phyloP scores from a whole-genome alignment of 148 eudicot genomes.

The Persicaria maculosa region DNA sequence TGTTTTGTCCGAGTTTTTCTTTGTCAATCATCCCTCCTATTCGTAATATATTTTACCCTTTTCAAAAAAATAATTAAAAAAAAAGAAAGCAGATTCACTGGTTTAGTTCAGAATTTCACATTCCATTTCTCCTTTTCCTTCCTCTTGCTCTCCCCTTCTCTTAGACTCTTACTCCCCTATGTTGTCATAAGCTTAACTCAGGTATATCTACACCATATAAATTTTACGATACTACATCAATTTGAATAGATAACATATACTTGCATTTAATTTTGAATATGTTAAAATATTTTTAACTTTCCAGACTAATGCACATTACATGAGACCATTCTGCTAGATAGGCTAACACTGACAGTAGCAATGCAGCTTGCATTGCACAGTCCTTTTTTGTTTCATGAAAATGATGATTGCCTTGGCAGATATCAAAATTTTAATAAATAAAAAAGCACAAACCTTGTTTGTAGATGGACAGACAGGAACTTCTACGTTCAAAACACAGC shows the following conservation, averaged over 20 bases:
- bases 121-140: neutral
- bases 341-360: slow-evolving; percentile 2
- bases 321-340: neutral
- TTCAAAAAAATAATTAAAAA: no score
- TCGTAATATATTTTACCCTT: no score
- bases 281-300: neutral
- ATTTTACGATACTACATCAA: neutral
- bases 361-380: neutral
- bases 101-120: neutral
- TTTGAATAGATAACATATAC: neutral
- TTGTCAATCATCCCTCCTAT: no score
- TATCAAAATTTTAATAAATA: neutral
- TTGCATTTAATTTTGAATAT: neutral
- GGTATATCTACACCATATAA: neutral
- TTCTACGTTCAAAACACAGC: slow-evolving; percentile 55
- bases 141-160: neutral
- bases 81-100: neutral
- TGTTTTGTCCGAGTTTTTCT: no score
- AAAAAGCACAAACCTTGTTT: slow-evolving; percentile 53
- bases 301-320: neutral
- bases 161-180: neutral
- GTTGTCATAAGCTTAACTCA: neutral
- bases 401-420: neutral
- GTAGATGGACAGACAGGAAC: slow-evolving; percentile 65
- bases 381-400: neutral